Conservation (phyloP, 73 alveolate genomes). For the Stentor roeselii region DNA sequence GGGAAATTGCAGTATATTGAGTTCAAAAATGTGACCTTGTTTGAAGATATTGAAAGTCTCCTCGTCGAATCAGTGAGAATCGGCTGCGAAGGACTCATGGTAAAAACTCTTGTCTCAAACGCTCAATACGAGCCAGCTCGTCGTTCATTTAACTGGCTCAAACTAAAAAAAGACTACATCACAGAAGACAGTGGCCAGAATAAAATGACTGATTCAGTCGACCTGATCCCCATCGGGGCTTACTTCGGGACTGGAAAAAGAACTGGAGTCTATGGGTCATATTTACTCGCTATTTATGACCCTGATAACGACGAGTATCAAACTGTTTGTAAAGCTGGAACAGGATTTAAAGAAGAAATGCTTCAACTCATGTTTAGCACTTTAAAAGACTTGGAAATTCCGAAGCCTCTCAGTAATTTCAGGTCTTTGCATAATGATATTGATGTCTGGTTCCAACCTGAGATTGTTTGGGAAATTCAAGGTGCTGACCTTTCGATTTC, state of each 20-base stretch:
- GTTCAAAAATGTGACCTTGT: constrained; percentile 73
- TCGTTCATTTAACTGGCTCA: constrained; percentile 99
- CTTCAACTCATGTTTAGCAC: constrained; percentile 23
- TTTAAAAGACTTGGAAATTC: constrained; percentile 62
- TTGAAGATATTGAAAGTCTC: constrained; percentile 93
- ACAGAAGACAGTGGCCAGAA: constrained; percentile 1
- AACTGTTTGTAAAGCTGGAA: constrained; percentile 87
- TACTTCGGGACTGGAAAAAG: constrained; percentile 99
- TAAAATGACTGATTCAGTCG: constrained; percentile 96
- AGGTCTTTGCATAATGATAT: constrained; percentile 68
- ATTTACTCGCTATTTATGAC: constrained; percentile 96
- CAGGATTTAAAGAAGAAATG: constrained; percentile 55
- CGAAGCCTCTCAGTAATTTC: constrained; percentile 61
- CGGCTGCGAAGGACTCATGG: constrained; percentile 98
- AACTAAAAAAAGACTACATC: constrained; percentile 97
- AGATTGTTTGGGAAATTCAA: constrained; percentile 95
- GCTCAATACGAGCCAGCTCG: constrained; percentile 99
- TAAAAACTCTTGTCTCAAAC: constrained; percentile 93
- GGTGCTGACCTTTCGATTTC: constrained; percentile 98
- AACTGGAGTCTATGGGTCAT: constrained; percentile 98
- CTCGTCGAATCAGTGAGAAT: constrained; percentile 79
- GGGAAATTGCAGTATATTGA: constrained; percentile 81
- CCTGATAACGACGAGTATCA: constrained; percentile 93
- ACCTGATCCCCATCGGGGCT: constrained; percentile 99
- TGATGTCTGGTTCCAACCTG: constrained; percentile 92